A percentile compares a stretch with the other conserved stretches of the same genome.
Conservation (phyloP, 2,329 filamentous ascomycete genomes). For the Xylariaceae sp. region DNA sequence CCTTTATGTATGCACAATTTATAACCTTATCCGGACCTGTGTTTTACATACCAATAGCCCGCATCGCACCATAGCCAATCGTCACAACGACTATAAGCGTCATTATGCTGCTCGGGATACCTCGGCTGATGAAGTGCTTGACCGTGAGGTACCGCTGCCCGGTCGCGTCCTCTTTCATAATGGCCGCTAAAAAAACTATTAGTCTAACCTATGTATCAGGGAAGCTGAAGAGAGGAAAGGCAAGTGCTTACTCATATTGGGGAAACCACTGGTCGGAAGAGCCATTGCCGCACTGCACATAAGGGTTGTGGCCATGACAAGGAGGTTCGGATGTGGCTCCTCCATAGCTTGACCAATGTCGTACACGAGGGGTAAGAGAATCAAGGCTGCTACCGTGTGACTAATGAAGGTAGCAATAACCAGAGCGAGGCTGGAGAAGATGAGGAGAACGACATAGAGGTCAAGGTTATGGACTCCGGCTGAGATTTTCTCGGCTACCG, state of each 20-base stretch:
- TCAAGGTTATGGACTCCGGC: slow-evolving; percentile 69
- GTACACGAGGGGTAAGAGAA: slow-evolving; percentile 85
- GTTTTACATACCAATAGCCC: slow-evolving; percentile 43
- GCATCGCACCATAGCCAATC: slow-evolving; percentile 87
- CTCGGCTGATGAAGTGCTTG: slow-evolving; percentile 91
- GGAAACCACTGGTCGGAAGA: slow-evolving; percentile 91
- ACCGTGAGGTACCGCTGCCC: slow-evolving; percentile 90
- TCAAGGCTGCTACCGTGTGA: slow-evolving; percentile 92
- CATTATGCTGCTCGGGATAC: slow-evolving; percentile 80
- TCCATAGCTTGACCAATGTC: slow-evolving; percentile 83
- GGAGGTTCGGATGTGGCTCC: slow-evolving; percentile 84
- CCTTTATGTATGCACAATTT: too few relatives aligned
- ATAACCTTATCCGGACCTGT: too few relatives aligned
- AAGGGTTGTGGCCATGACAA: slow-evolving; percentile 91
- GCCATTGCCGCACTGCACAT: slow-evolving; percentile 99
- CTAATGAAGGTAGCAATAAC: slow-evolving; percentile 97
- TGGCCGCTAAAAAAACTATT: slow-evolving; percentile 54
- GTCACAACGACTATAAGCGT: slow-evolving; percentile 80
- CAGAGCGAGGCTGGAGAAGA: slow-evolving; percentile 79
- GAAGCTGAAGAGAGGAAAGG: background rate
- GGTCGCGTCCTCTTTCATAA: slow-evolving; percentile 98
- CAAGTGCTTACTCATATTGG: slow-evolving; percentile 89
- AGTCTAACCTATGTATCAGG: slow-evolving; percentile 8
- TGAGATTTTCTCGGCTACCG: slow-evolving; percentile 76
- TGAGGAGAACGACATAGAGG: slow-evolving; percentile 79